Evolutionary conservation across 257 asterid species (phyloP), one percentile per base, ranked within the genome.

Genomic region (Thymus mandschuricus): DNA sequence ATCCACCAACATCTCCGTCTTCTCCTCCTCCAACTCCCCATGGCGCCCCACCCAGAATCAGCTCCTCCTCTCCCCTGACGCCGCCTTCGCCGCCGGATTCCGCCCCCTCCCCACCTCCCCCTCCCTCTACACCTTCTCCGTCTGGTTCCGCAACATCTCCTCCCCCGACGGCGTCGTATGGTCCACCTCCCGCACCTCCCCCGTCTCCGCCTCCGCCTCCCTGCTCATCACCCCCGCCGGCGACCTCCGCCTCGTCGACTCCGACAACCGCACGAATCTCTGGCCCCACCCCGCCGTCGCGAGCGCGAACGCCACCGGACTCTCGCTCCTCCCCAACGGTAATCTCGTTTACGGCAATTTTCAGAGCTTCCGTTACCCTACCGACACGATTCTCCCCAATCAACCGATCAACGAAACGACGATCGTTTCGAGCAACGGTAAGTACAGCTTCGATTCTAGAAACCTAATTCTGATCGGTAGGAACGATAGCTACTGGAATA

Each of bases 21-120:
- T 90, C 60, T 65, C 79, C 70, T 5, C 33, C 73, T 81, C 89
- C 55, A 70, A 46, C 66, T 73, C 89, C 3, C 84, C 86, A 76
- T 92, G 97, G 97, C 83, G 54, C 8, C 92, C 96, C 21, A 69
- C 68, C 55, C 91, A 86, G 46, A 81, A 82, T 79, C 88, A 68
- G 54, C 81, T 76, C 55, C 90, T 92, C 41, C 60, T 92, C 34
- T 87, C 96, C 50, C 82, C 86, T 29, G 73, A 82, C 77, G 77
- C 89, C 83, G 71, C 80, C 70, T 72, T 83, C 68, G 72, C 89
- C 62, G 89, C 89, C 62, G 89, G 89, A 2, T 82, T 82, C 59
- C 81, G 56, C 61, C 78, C 75, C 31, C 15, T 64, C 34, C 78
- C 68, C 15, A 30, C 28, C 40, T 76, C 85, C 30, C 71, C 73